A percentile compares a stretch with the other conserved stretches of the same genome.
Conservation (phyloP, 2,329 filamentous ascomycete genomes). For the Rutstroemia sp. region DNA sequence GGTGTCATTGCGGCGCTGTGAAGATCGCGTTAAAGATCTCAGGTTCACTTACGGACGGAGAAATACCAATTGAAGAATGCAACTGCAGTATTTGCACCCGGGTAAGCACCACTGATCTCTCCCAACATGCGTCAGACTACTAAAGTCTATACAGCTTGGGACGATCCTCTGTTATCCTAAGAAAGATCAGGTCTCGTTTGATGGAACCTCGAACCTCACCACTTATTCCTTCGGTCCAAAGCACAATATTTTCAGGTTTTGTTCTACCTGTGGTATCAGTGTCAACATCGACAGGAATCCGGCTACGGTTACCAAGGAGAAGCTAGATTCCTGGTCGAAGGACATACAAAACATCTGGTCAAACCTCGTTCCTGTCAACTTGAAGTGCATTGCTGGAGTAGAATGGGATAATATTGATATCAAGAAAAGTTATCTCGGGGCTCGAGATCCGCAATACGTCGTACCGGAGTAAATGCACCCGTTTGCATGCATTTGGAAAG, state of each 20-base stretch:
- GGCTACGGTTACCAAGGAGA: not conserved
- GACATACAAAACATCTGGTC: slow-evolving; percentile 5
- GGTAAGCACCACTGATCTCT: slow-evolving; percentile 5
- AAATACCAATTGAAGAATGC: slow-evolving; percentile 13
- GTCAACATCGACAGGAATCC: not conserved
- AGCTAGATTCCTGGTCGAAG: not conserved
- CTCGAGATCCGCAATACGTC: slow-evolving; percentile 8
- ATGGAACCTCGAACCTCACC: not conserved
- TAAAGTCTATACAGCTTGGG: slow-evolving; percentile 2
- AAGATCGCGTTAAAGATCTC: slow-evolving; percentile 17
- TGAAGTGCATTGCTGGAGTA: slow-evolving; percentile 12
- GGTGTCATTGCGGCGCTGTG: slow-evolving; percentile 23
- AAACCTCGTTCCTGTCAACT: slow-evolving; percentile 9
- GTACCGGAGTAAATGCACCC: slow-evolving; percentile 4
- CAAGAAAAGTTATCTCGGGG: slow-evolving; percentile 4
- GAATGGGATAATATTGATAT: slow-evolving; percentile 12
- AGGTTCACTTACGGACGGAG: not conserved
- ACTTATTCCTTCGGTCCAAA: slow-evolving; percentile 9
- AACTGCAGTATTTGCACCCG: slow-evolving; percentile 19
- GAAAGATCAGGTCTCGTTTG: slow-evolving; percentile 9
- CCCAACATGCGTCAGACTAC: not conserved
- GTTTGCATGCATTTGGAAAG: not conserved
- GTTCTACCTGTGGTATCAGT: slow-evolving; percentile 10
- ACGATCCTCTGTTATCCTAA: slow-evolving; percentile 8
- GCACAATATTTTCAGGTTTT: slow-evolving; percentile 9